phyloP scores from a whole-genome alignment of 2,329 filamentous ascomycete genomes.

The Ascochyta koolunga region DNA sequence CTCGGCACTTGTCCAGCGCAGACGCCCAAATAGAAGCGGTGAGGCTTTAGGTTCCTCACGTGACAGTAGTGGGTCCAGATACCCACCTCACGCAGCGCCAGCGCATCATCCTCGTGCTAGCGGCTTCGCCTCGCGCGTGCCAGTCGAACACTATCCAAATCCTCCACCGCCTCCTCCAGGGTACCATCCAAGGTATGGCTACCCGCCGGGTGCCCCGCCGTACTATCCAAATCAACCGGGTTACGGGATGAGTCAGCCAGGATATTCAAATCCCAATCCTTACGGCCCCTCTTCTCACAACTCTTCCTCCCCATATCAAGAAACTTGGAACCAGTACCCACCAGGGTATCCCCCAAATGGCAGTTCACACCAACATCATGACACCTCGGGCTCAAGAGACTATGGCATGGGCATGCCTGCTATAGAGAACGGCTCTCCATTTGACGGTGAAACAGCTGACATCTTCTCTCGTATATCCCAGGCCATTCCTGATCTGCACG shows the following conservation, averaged over 20 bases:
- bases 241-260: constrained; percentile 44
- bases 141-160: constrained; percentile 50
- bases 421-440: constrained; percentile 39
- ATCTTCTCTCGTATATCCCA: constrained; percentile 48
- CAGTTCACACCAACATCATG: constrained; percentile 44
- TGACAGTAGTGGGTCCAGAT: constrained; percentile 21
- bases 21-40: constrained; percentile 37
- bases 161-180: constrained; percentile 74
- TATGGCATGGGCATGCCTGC: constrained; percentile 35
- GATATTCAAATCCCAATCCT: constrained; percentile 38
- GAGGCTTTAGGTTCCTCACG: constrained; percentile 26
- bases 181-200: constrained; percentile 46
- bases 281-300: constrained; percentile 45
- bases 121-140: constrained; percentile 45
- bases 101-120: constrained; percentile 34
- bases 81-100: constrained; percentile 35
- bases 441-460: constrained; percentile 46
- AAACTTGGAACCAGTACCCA: constrained; percentile 44
- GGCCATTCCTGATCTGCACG: constrained; percentile 48
- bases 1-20: constrained; percentile 36
- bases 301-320: constrained; percentile 46
- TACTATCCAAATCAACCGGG: constrained; percentile 43
- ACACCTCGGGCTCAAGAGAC: constrained; percentile 46
- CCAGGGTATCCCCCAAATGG: constrained; percentile 45
- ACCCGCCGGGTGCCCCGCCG: constrained; percentile 42